Evolutionary conservation across 352 stramenopile genomes (phyloP).

Genomic region (Globisporangium iwayamae): DNA sequence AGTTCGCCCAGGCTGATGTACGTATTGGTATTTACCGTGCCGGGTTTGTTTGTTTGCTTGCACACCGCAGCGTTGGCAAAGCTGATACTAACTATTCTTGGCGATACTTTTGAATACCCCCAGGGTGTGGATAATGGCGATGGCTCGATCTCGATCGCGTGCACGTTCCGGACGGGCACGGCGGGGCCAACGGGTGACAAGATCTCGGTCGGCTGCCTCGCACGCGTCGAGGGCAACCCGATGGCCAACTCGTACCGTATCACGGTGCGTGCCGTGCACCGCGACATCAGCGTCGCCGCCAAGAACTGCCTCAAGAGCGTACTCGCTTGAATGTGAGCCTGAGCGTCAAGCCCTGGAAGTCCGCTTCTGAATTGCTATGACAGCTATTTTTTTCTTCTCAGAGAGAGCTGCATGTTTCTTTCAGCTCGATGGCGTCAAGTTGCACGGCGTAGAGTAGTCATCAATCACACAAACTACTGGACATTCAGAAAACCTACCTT

Average conservation of each 20-base stretch:
- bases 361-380: no score
- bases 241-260: conserved; percentile 82
- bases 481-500: not conserved
- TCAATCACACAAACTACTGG: no score
- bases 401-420: not conserved
- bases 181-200: conserved; percentile 89
- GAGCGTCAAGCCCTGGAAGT: not conserved
- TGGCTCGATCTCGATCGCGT: conserved; percentile 88
- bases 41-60: not conserved
- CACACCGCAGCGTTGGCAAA: not conserved
- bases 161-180: conserved; percentile 90
- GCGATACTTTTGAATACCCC: not conserved
- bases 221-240: conserved; percentile 87
- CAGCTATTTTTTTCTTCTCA: not conserved
- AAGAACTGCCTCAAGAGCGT: conserved; percentile 69
- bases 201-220: conserved; percentile 91
- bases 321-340: conserved; percentile 24
- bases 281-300: conserved; percentile 64
- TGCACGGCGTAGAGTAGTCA: not conserved
- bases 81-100: not conserved
- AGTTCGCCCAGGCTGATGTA: conserved; percentile 87
- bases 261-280: conserved; percentile 91
- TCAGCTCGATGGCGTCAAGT: not conserved
- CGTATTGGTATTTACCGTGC: not conserved
- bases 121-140: conserved; percentile 60